Evolutionary conservation across 495 filamentous ascomycete genomes (phyloP).

Genomic region (Tuber magnatum): DNA sequence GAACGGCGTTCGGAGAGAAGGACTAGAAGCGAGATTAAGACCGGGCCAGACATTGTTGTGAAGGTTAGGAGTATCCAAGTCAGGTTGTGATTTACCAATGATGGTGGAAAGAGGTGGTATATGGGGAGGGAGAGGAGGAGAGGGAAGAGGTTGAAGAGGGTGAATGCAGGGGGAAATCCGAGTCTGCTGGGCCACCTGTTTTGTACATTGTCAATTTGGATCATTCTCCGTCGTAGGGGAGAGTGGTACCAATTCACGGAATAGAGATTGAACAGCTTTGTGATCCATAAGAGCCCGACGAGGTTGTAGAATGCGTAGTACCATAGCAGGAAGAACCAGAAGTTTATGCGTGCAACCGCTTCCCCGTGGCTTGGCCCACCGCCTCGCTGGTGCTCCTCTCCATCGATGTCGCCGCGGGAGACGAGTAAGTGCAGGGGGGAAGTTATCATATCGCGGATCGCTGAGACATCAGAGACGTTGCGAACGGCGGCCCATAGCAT

Average conservation of each 20-base stretch:
- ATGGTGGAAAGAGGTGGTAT: constrained; percentile 49
- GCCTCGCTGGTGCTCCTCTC: constrained; percentile 35
- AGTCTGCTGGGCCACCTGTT: constrained; percentile 52
- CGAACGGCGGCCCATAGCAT: constrained; percentile 15
- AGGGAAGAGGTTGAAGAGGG: constrained; percentile 51
- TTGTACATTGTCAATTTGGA: background rate
- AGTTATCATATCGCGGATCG: constrained; percentile 26
- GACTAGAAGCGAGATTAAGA: constrained; percentile 54
- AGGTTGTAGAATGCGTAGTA: constrained; percentile 62
- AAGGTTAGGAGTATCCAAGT: constrained; percentile 60
- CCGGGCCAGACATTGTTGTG: constrained; percentile 57
- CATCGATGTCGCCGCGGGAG: background rate
- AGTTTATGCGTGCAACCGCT: constrained; percentile 55
- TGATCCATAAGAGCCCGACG: constrained; percentile 59
- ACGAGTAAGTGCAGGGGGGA: constrained; percentile 21
- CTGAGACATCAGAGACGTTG: constrained; percentile 31
- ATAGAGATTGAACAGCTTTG: constrained; percentile 62
- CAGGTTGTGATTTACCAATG: constrained; percentile 52
- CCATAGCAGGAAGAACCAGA: constrained; percentile 60
- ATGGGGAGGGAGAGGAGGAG: constrained; percentile 52
- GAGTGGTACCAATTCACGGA: constrained; percentile 53
- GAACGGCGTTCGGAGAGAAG: constrained; percentile 50
- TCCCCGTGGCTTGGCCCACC: constrained; percentile 54
- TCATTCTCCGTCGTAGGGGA: constrained; percentile 34
- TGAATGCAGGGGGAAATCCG: constrained; percentile 54